Base-by-base conservation (phyloP, 768 basidiomycete species). In the Punctularia strigosozonata region DNA sequence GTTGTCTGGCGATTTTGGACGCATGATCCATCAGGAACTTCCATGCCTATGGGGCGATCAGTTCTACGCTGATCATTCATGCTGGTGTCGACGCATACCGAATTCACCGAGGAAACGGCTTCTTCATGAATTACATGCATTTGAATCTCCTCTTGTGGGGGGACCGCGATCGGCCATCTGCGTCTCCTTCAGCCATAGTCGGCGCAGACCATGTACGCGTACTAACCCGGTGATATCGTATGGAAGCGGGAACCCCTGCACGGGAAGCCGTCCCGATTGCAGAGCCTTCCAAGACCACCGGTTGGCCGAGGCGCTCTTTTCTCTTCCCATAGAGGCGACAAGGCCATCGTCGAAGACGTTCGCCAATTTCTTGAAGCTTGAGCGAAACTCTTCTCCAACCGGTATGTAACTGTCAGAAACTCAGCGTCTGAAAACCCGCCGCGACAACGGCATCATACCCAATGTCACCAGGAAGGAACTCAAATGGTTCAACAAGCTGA, bases 91-190 rank as follows among this genome's bases (percentile, higher is more conserved):
- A n/a, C n/a, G n/a, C n/a, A n/a, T n/a, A n/a, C n/a, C n/a, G n/a
- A n/a, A n/a, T 53, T 53, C 12, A 60, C 48, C 14, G 47, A 46
- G 5, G 45, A 20, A 19, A 60, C 25, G n/a, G 35, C 44, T 4
- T 39, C 43, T 31, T 58, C 56, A 35, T 71, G 65, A 5, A 58
- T 39, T 17, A 69, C 50, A 14, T 55, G 56, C n/a, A 68, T 59
- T 23, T 64, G 59, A 1, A 60, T 53, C 36, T 68, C 56, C 25
- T 51, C 47, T 14, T 57, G 52, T 3, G 62, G 54, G 12, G 61
- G 57, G 2, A 69, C 60, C 1, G 60, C 56, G 18, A 72, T 55
- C 2, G 66, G 54, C 70, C 69, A 71, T 25, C 70, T 71, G 20
- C 2, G 3, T 10, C 14, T 25, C 19, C 33, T 43, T 5, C 31